Percentiles rank a stretch among this genome's conserved stretches.
phyloP scores from a whole-genome alignment of 2,329 filamentous ascomycete genomes.

The Corniculantispora saksenae region DNA sequence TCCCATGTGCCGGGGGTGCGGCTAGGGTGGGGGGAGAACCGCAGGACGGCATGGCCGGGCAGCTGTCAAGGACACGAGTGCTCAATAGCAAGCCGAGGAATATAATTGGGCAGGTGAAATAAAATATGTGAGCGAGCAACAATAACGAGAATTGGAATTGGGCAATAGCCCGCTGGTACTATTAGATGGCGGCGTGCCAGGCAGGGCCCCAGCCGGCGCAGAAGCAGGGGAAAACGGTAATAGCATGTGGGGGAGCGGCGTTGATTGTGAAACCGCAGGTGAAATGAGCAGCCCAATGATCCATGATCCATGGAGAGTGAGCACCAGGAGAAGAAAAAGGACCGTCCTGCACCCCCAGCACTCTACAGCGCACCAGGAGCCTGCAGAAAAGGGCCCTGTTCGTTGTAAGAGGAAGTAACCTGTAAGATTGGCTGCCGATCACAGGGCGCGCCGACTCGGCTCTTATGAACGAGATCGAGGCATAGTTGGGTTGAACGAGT shows the following conservation, averaged over 20 bases:
- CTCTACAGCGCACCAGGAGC: not conserved
- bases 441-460: not conserved
- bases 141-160: not conserved
- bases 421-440: not conserved
- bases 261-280: constrained; percentile 63
- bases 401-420: not conserved
- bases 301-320: not conserved
- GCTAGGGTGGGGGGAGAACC: not conserved
- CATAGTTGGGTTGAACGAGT: not conserved
- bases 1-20: not conserved
- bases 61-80: not conserved
- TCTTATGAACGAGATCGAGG: not conserved
- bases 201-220: not conserved
- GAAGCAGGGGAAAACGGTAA: constrained; percentile 3
- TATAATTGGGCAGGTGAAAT: too few relatives aligned
- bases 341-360: not conserved
- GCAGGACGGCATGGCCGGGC: not conserved
- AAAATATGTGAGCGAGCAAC: not conserved
- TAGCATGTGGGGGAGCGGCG: constrained; percentile 38
- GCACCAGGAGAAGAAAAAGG: not conserved
- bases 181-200: not conserved
- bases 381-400: not conserved
- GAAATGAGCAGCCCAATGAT: constrained; percentile 47
- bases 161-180: not conserved
- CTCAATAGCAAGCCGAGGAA: not conserved